Conservation (phyloP, 305 asterid genomes). For the Solanum hybrid region DNA sequence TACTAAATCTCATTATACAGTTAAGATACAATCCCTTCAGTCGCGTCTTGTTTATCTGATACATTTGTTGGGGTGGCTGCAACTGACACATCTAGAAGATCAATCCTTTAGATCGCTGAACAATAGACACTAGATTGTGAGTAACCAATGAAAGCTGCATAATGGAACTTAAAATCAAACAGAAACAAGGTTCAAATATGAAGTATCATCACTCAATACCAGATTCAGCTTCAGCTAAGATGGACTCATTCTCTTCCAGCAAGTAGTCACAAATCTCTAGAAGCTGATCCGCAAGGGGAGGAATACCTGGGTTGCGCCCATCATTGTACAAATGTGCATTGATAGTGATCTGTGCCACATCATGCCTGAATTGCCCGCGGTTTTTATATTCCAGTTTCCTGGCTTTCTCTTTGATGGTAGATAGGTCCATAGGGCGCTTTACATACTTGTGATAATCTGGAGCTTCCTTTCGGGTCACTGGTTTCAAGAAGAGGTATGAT, state of each 20-base stretch:
- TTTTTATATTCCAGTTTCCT: constrained; percentile 73
- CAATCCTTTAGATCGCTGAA: background rate
- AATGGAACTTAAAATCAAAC: background rate
- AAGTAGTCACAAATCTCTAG: constrained; percentile 82
- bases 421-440: constrained; percentile 78
- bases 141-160: background rate
- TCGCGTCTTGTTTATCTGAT: background rate
- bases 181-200: background rate
- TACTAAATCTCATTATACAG: background rate
- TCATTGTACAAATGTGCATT: constrained; percentile 86
- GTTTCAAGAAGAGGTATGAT: constrained; percentile 76
- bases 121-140: background rate
- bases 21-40: background rate
- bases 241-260: constrained; percentile 38
- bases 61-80: background rate
- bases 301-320: constrained; percentile 80
- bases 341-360: constrained; percentile 55
- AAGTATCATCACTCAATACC: constrained; percentile 32
- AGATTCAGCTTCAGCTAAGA: constrained; percentile 67
- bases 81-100: background rate
- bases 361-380: constrained; percentile 85
- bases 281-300: constrained; percentile 97
- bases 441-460: constrained; percentile 70
- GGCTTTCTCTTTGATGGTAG: constrained; percentile 65
- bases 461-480: constrained; percentile 88